A percentile compares a stretch with the other conserved stretches of the same genome.
Conservation (phyloP, 352 stramenopile species). For the Pythium phragmiticola region DNA sequence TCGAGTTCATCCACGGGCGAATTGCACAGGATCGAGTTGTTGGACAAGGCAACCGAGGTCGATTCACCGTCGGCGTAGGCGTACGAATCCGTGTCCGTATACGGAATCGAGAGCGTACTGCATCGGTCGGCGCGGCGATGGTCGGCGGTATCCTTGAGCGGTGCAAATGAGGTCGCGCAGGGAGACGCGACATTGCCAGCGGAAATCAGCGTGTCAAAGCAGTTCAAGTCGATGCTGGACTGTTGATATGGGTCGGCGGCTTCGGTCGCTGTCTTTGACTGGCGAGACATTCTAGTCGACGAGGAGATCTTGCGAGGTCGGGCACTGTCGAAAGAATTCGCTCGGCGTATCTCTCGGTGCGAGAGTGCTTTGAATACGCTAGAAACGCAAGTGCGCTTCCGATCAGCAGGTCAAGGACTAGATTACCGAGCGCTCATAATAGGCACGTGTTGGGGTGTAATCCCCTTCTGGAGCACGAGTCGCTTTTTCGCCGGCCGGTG, state of each 20-base stretch:
- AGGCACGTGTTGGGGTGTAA: too few relatives aligned
- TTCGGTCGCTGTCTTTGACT: neutral
- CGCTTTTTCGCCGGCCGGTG: too few relatives aligned
- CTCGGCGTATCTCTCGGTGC: neutral
- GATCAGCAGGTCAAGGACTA: neutral
- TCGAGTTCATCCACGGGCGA: conserved; percentile 4
- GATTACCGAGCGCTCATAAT: neutral
- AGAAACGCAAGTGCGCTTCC: neutral
- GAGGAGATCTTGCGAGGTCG: too few relatives aligned
- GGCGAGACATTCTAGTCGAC: too few relatives aligned
- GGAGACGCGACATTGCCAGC: neutral
- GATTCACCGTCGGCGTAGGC: neutral
- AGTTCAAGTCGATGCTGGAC: conserved; percentile 12
- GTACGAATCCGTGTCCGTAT: conserved; percentile 3
- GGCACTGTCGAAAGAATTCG: too few relatives aligned
- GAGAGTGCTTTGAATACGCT: conserved; percentile 5
- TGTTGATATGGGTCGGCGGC: neutral
- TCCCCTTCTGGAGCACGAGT: too few relatives aligned
- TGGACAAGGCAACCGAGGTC: conserved; percentile 8
- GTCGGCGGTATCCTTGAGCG: neutral
- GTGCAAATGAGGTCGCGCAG: neutral
- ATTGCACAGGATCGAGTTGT: conserved; percentile 11
- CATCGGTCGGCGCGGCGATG: neutral
- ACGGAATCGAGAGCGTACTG: conserved; percentile 13
- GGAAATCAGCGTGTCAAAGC: conserved; percentile 15